Base-by-base conservation (phyloP, 2,329 filamentous ascomycete genomes). In the Talaromyces islandicus region DNA sequence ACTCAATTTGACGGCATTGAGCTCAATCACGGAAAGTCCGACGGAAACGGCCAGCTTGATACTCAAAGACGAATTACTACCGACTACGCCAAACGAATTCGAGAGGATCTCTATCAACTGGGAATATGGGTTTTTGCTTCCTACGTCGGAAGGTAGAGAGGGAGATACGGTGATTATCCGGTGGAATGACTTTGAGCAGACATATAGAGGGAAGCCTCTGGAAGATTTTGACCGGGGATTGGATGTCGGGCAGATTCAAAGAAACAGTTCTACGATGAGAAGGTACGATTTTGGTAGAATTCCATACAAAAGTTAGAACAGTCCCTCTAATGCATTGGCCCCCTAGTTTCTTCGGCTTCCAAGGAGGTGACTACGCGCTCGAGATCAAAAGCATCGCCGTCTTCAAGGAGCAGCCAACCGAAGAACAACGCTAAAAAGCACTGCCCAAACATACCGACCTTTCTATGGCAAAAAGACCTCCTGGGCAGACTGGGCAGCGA, bases 241-340 rank as follows among this genome's bases (percentile, higher is more conserved):
- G 65, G 78, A 91, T 66, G 67, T 83, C 63, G 78, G 77, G 54
- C 77, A 78, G 50, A 78, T 94, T 43, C 88, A 84, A 74, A 80
- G 88, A 53, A 77, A 93, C 30, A 87, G 86, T 56, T 79, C 94
- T 61, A 92, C 94, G 90, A 89, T 89, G 80, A 78, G 91, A 71
- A 94, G 90, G 90, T 91, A 73, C 61, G 77, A 64, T 3, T 46
- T 21, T 21, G 54, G 12, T 54, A 51, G 43, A 7, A 46, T 46
- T n/a, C 17, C 17, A 27, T n/a, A 11, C 11, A 2, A 19, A 1
- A 46, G 2, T 7, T 21, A 12, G 3, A 7, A 27, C 9, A 2
- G 1, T 12, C 4, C 21, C 30, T 30, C 24, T 57, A 54, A 29
- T 54, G 12, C 12, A 65, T 50, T 65, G 64, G 25, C 62, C 60